These are phyloP conservation scores for Wickerhamiella sergipiensis DNA, from an alignment of 805 yeast species.

Conservation along the genomic window DNA sequence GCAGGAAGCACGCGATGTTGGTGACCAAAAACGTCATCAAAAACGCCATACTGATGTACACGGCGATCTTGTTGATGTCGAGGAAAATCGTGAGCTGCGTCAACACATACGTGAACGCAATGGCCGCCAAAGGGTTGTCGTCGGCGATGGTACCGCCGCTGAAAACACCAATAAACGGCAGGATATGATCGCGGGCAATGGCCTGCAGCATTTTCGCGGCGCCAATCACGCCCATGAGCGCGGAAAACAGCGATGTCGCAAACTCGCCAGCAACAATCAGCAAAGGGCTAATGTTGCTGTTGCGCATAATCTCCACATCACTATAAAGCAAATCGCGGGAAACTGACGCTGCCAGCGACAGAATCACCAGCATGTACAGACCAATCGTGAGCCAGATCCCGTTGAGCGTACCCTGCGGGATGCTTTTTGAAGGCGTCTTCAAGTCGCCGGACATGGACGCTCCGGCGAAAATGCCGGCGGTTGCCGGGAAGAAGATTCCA, in stretches of 20 bases:
- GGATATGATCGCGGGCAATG: slow-evolving; percentile 70
- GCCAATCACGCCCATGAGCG: slow-evolving; percentile 90
- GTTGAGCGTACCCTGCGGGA: slow-evolving; percentile 86
- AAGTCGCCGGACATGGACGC: slow-evolving; percentile 97
- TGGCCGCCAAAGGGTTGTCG: slow-evolving; percentile 48
- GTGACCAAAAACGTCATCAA: slow-evolving; percentile 87
- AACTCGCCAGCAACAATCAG: slow-evolving; percentile 78
- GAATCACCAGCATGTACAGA: slow-evolving; percentile 65
- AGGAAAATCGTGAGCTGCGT: slow-evolving; percentile 80
- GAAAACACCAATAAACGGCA: slow-evolving; percentile 65
- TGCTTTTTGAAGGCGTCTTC: slow-evolving; percentile 69
- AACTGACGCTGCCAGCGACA: slow-evolving; percentile 64
- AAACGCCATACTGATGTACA: slow-evolving; percentile 93
- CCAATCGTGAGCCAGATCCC: slow-evolving; percentile 68
- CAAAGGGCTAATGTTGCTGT: slow-evolving; percentile 54
- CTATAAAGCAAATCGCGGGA: slow-evolving; percentile 64
- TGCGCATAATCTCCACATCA: slow-evolving; percentile 78
- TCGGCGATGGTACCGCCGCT: slow-evolving; percentile 34
- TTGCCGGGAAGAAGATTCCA: slow-evolving; percentile 95
- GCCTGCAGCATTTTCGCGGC: slow-evolving; percentile 89
- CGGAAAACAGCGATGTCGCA: slow-evolving; percentile 81
- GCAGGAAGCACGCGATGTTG: slow-evolving; percentile 80
- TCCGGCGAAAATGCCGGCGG: slow-evolving; percentile 97
- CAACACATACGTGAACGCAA: slow-evolving; percentile 63
- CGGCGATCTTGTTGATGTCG: slow-evolving; percentile 87